phyloP scores from a whole-genome alignment of 345 rosid species.

The Turnera subulata region DNA sequence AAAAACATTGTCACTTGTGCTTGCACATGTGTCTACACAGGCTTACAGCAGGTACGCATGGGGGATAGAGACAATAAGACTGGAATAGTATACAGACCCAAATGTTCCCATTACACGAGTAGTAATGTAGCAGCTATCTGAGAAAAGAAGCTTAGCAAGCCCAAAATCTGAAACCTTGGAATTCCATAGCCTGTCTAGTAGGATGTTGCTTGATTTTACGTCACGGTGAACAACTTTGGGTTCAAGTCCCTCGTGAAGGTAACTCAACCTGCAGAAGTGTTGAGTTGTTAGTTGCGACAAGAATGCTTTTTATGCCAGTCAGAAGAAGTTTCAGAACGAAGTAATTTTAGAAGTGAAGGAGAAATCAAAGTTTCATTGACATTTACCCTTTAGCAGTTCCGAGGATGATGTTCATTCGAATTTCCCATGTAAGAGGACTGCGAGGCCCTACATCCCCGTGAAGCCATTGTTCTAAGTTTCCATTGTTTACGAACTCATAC shows the following conservation, averaged over 20 bases:
- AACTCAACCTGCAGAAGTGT: conserved; percentile 48
- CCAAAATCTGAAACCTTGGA: conserved; percentile 95
- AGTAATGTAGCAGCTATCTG: conserved; percentile 73
- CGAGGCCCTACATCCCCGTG: conserved; percentile 31
- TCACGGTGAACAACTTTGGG: conserved; percentile 96
- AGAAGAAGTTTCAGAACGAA: not conserved
- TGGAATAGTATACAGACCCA: conserved; percentile 48
- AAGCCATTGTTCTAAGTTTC: conserved; percentile 37
- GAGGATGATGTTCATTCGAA: conserved; percentile 30
- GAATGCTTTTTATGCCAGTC: not conserved
- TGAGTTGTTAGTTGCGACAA: not conserved
- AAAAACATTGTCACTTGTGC: not conserved
- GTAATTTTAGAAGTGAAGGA: not conserved
- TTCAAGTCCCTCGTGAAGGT: conserved; percentile 93
- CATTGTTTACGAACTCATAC: conserved; percentile 78
- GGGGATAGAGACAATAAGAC: not conserved
- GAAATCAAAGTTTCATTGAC: not conserved
- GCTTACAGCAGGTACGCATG: too few relatives aligned
- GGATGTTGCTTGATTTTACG: conserved; percentile 80
- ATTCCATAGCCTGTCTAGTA: conserved; percentile 89
- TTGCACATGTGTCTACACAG: not conserved
- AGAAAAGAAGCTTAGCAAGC: conserved; percentile 78
- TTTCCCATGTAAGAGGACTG: conserved; percentile 32
- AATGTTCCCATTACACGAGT: conserved; percentile 98
- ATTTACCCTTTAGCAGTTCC: conserved; percentile 85